Conservation (phyloP, 164 flowering plant genomes). For the Malania oleifera region DNA sequence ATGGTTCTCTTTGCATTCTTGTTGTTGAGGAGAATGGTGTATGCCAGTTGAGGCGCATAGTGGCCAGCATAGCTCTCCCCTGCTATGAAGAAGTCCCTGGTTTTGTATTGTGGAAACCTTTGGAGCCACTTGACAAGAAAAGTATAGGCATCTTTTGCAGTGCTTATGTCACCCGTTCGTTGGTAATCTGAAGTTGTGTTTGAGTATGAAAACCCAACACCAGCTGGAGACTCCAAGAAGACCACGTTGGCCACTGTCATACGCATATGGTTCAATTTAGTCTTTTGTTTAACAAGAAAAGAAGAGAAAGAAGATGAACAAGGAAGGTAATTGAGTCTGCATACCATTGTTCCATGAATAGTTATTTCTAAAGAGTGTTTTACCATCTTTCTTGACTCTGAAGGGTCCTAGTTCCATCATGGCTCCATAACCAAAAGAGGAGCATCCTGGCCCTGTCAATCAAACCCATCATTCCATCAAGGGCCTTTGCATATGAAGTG, state of each 20-base stretch:
- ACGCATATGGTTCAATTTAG: too few species aligned
- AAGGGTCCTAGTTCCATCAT: too few species aligned
- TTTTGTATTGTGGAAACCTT: conserved; percentile 23
- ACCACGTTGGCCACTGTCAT: conserved; percentile 26
- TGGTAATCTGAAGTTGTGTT: conserved; percentile 19
- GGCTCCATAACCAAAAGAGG: too few species aligned
- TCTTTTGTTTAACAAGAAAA: too few species aligned
- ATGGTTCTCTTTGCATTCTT: conserved; percentile 6
- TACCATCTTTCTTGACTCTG: too few species aligned
- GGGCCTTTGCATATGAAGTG: too few species aligned
- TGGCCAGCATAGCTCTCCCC: conserved; percentile 29
- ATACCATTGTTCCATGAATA: too few species aligned
- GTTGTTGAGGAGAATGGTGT: conserved; percentile 14
- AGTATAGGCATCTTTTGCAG: conserved; percentile 14
- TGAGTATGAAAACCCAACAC: conserved; percentile 32
- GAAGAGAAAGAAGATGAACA: too few species aligned
- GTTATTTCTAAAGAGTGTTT: too few species aligned
- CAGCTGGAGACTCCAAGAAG: conserved; percentile 30
- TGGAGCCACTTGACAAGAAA: conserved; percentile 24
- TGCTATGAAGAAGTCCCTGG: conserved; percentile 22
- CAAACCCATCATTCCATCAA: too few species aligned
- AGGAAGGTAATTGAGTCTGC: too few species aligned
- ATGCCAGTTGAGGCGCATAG: conserved; percentile 29
- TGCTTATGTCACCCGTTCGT: conserved; percentile 15
- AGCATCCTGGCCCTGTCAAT: too few species aligned